These are phyloP conservation scores for Aureobasidium leucospermi DNA, from an alignment of 2,329 filamentous ascomycete genomes.

Conservation along the genomic window DNA sequence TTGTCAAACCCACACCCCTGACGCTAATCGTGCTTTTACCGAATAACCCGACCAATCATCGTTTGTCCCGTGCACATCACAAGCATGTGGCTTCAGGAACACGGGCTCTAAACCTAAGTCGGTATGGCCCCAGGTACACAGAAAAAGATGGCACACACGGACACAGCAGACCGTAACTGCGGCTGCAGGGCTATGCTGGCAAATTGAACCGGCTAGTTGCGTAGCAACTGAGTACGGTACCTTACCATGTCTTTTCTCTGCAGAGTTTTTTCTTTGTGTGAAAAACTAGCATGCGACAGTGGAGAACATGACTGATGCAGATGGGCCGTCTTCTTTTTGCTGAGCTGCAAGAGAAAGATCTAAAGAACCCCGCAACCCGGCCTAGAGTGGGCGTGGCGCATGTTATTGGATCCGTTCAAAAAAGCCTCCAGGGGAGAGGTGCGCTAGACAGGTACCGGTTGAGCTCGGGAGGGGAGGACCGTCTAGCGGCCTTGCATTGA, in stretches of 20 bases:
- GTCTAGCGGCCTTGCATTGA: conserved; percentile 8
- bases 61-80: neutral
- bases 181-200: conserved; percentile 2
- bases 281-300: neutral
- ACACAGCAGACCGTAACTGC: neutral
- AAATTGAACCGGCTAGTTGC: neutral
- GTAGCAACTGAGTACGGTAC: neutral
- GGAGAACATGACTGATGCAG: conserved; percentile 7
- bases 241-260: neutral
- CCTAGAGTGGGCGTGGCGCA: neutral
- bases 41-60: neutral
- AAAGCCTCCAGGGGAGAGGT: conserved; percentile 1
- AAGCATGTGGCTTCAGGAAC: neutral
- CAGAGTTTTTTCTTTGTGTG: conserved; percentile 2
- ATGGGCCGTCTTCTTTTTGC: conserved; percentile 4
- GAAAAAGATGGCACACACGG: conserved; percentile 2
- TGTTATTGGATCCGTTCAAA: conserved; percentile 3
- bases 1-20: conserved; percentile 11
- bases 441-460: conserved; percentile 12
- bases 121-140: conserved; percentile 7
- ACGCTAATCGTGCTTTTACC: conserved; percentile 5
- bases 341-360: conserved; percentile 11
- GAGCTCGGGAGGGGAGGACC: conserved; percentile 10
- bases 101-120: neutral
- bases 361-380: conserved; percentile 6